Evolutionary conservation across 2,329 filamentous ascomycete species (phyloP).

Genomic region (Fusarium concolor): DNA sequence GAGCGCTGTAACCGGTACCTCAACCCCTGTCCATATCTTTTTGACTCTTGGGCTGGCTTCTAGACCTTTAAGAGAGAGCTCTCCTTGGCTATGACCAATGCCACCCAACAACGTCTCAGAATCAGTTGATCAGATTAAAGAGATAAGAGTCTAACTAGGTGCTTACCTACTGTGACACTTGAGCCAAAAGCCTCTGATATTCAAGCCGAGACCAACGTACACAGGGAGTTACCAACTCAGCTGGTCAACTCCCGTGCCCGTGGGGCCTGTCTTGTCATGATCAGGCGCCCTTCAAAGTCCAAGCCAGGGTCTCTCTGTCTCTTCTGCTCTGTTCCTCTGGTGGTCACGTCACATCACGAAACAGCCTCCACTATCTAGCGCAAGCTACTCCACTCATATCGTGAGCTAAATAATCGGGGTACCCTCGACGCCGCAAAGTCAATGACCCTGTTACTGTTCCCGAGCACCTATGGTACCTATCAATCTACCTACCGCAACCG

Average conservation of each 20-base stretch:
- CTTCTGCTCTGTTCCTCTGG: background rate
- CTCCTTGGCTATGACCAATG: background rate
- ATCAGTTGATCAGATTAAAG: constrained; percentile 12
- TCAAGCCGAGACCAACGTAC: too few relatives aligned
- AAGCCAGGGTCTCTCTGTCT: constrained; percentile 26
- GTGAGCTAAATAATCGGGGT: constrained; percentile 20
- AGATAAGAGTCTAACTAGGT: too few relatives aligned
- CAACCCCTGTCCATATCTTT: background rate
- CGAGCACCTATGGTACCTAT: background rate
- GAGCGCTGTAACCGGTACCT: constrained; percentile 29
- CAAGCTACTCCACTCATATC: constrained; percentile 10
- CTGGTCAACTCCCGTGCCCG: constrained; percentile 25
- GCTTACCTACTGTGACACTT: too few relatives aligned
- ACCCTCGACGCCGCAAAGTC: constrained; percentile 18
- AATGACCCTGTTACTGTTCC: constrained; percentile 13
- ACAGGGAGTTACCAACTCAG: constrained; percentile 6
- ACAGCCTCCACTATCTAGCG: constrained; percentile 9
- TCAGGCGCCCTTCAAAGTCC: constrained; percentile 28
- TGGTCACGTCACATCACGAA: constrained; percentile 36
- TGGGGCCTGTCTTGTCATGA: constrained; percentile 26
- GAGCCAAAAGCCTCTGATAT: too few relatives aligned
- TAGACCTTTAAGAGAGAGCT: background rate
- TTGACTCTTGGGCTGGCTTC: background rate
- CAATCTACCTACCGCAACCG: constrained; percentile 4
- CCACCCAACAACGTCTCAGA: constrained; percentile 29